A percentile compares a stretch with the other conserved stretches of the same genome.
Conservation (phyloP, 2,329 filamentous ascomycete genomes). For the Endothia cerciana region DNA sequence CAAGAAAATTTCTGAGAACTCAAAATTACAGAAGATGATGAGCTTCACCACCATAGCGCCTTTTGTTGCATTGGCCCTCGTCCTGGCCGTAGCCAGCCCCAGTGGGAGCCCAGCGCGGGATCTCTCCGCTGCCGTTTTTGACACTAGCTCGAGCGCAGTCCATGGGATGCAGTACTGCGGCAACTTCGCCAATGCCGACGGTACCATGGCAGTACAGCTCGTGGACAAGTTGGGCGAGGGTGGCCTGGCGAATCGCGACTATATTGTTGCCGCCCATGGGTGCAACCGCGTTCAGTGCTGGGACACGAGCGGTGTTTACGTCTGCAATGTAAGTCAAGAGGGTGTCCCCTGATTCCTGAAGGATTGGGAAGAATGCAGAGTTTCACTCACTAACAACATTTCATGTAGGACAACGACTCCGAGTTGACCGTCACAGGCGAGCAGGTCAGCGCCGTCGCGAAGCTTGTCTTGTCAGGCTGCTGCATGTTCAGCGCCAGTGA, state of each 20-base stretch:
- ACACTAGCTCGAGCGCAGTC: background rate
- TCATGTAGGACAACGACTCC: constrained; percentile 9
- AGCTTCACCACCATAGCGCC: background rate
- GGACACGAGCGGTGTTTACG: constrained; percentile 23
- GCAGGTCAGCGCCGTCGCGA: background rate
- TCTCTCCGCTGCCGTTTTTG: background rate
- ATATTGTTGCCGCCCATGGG: constrained; percentile 1
- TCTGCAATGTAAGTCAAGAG: constrained; percentile 20
- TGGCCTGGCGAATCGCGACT: background rate
- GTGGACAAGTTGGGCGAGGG: constrained; percentile 2
- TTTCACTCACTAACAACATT: background rate
- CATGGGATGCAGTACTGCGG: constrained; percentile 13
- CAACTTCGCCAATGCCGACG: constrained; percentile 16
- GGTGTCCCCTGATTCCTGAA: background rate
- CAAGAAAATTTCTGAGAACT: background rate
- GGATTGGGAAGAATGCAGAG: background rate
- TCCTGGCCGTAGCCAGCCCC: background rate
- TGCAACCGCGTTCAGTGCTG: constrained; percentile 22
- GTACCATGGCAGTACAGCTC: background rate
- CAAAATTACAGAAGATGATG: background rate
- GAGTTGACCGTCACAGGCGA: constrained; percentile 9
- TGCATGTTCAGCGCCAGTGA: constrained; percentile 9
- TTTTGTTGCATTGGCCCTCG: background rate
- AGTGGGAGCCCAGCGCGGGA: background rate
- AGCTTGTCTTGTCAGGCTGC: background rate